Conservation (phyloP, 2,329 filamentous ascomycete genomes). For the Paraphaeosphaeria sporulosa region DNA sequence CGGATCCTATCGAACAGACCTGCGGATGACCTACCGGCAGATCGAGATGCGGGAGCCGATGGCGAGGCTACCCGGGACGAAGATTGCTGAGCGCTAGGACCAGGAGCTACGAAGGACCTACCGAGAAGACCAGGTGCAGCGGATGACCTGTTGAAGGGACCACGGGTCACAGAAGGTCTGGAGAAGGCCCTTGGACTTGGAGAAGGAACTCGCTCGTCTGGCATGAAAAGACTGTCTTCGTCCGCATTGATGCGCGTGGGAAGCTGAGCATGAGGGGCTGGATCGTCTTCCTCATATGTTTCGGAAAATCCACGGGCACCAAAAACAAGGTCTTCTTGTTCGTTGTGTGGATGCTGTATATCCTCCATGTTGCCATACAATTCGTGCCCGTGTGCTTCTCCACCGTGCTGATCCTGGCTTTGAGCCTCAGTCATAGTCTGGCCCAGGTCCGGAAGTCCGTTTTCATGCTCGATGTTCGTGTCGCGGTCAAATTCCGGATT, state of each 20-base stretch:
- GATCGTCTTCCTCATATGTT: background rate
- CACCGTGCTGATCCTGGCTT: background rate
- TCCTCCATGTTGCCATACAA: background rate
- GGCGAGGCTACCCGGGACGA: constrained; percentile 1
- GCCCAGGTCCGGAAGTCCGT: background rate
- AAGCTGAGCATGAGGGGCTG: no score
- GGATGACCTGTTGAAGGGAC: background rate
- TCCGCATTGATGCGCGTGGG: background rate
- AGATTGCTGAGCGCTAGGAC: background rate
- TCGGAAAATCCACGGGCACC: background rate
- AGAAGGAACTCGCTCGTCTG: background rate
- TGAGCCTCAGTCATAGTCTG: background rate
- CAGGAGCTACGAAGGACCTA: background rate
- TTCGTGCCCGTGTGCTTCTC: background rate
- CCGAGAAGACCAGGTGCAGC: background rate
- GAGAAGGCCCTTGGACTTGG: background rate
- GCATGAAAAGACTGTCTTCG: constrained; percentile 1
- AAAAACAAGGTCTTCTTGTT: background rate
- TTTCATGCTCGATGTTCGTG: no score
- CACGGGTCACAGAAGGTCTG: background rate
- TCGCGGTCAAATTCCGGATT: background rate
- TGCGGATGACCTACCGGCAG: background rate
- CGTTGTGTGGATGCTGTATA: background rate
- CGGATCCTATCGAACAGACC: constrained; percentile 19
- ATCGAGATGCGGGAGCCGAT: constrained; percentile 8